These are phyloP conservation scores for Eucalyptus cloeziana DNA, from an alignment of 345 rosid species.

Conservation along the genomic window DNA sequence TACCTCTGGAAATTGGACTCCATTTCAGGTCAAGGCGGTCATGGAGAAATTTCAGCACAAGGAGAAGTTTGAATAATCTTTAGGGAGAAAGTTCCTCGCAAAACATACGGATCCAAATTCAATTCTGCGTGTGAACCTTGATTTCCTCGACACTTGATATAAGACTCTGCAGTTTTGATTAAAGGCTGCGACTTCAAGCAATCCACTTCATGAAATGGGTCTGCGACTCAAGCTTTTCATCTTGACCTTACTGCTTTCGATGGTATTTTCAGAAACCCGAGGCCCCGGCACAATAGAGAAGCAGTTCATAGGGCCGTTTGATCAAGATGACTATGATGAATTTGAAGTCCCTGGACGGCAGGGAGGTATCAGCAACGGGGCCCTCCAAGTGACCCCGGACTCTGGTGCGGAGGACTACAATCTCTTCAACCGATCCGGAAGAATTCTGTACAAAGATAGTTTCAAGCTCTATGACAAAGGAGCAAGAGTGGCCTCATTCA, in stretches of 20 bases:
- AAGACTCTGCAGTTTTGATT: not conserved
- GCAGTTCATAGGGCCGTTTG: slow-evolving; percentile 8
- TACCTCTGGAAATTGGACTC: not conserved
- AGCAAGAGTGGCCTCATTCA: slow-evolving; percentile 35
- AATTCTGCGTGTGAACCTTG: not conserved
- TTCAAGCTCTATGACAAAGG: slow-evolving; percentile 23
- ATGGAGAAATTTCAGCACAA: not conserved
- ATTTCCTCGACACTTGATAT: not conserved
- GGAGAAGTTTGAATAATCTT: not conserved
- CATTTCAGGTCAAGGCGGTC: not conserved
- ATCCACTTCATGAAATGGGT: not conserved
- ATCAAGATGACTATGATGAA: not conserved
- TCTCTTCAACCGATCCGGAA: too few relatives aligned
- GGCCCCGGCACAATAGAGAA: not conserved
- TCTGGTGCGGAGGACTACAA: not conserved
- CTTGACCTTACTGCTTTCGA: not conserved
- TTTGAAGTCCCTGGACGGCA: too few relatives aligned
- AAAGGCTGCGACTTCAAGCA: not conserved
- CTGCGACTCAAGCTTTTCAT: not conserved
- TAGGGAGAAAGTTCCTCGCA: not conserved
- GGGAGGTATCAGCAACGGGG: slow-evolving; percentile 21
- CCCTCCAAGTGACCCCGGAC: slow-evolving; percentile 48
- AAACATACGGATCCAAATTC: not conserved
- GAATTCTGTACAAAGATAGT: not conserved
- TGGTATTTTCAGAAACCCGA: not conserved